Evolutionary conservation across 2,329 filamentous ascomycete genomes (phyloP), one percentile per base, ranked within the genome.

Genomic region (Microdochium paspali): DNA sequence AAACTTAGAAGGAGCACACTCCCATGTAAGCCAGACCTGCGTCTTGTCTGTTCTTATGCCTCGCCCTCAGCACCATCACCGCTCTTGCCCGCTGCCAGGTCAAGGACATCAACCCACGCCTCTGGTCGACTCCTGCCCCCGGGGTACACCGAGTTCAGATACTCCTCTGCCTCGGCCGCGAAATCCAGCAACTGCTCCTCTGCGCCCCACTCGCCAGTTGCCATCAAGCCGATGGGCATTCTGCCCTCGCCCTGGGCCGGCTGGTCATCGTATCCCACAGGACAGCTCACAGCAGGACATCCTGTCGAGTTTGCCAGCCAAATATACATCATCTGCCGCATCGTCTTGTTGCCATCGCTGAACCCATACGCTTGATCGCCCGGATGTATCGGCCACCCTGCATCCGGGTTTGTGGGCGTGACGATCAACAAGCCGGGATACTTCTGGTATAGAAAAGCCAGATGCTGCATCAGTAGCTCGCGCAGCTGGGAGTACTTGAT

Each of bases 291-390:
- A 1, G 87, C 81, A 1, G 90, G 90, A 44, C 83, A 82, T 0
- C 90, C 90, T 0, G 75, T 80, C 56, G 89, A 83, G 65, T 96
- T 96, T 6, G 90, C 85, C 30, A 95, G 66, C 77, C 86, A 95
- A 15, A 87, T 82, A 65, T 88, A 95, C 63, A 84, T 80, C 88
- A 95, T 95, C 59, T 79, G 87, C 24, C 77, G 72, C n/a, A 95
- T 69, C 15, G 80, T 82, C 51, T 68, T 72, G 61, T 93, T 89
- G 0, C 76, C 83, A 62, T 96, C 85, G 31, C 76, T 83, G 54
- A 88, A 70, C 2, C 90, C 90, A 57, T 90, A 82, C n/a, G 69
- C 69, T 15, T 81, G 69, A 35, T 86, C 82, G 9, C 69, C 73
- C 1, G 72, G 65, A 10, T 62, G 50, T 23, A 83, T 80, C 39